Conservation (phyloP, 2,329 filamentous ascomycete species). For the Nothopassalora personata region DNA sequence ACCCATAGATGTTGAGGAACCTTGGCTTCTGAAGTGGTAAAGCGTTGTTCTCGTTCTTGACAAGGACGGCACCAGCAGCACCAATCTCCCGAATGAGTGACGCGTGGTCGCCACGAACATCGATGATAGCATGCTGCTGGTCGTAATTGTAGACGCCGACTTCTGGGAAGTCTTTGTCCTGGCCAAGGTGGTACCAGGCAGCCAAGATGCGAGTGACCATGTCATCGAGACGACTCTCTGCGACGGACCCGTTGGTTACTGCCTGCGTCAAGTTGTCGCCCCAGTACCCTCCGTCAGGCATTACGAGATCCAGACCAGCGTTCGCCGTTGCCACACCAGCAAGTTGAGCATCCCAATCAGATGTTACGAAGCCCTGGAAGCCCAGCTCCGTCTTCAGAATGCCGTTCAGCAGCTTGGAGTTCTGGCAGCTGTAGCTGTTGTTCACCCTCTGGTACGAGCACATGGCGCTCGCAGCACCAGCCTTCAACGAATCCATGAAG, state of each 20-base stretch:
- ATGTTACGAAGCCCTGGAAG: slow-evolving; percentile 63
- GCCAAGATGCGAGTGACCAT: slow-evolving; percentile 51
- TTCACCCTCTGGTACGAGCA: slow-evolving; percentile 59
- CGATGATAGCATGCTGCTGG: slow-evolving; percentile 46
- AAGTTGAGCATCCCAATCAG: slow-evolving; percentile 60
- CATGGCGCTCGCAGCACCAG: slow-evolving; percentile 48
- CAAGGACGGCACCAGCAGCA: slow-evolving; percentile 51
- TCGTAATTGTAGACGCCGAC: slow-evolving; percentile 19
- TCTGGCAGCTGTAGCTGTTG: slow-evolving; percentile 56
- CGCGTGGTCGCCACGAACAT: slow-evolving; percentile 52
- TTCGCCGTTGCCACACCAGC: slow-evolving; percentile 55
- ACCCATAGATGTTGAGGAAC: slow-evolving; percentile 37
- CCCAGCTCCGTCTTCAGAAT: slow-evolving; percentile 67
- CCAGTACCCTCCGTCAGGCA: slow-evolving; percentile 46
- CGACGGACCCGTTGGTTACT: slow-evolving; percentile 51
- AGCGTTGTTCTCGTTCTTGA: slow-evolving; percentile 59
- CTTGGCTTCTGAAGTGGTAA: slow-evolving; percentile 47
- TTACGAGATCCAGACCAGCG: slow-evolving; percentile 60
- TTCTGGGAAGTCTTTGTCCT: slow-evolving; percentile 40
- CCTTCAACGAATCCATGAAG: slow-evolving; percentile 48
- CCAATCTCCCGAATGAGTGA: slow-evolving; percentile 38
- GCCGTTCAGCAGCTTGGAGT: slow-evolving; percentile 61
- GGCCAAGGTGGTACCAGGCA: slow-evolving; percentile 53
- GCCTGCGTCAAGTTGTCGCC: slow-evolving; percentile 42
- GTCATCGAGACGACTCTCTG: slow-evolving; percentile 51